Conservation (phyloP, 2,329 filamentous ascomycete species). For the Waltergamsia citrina region DNA sequence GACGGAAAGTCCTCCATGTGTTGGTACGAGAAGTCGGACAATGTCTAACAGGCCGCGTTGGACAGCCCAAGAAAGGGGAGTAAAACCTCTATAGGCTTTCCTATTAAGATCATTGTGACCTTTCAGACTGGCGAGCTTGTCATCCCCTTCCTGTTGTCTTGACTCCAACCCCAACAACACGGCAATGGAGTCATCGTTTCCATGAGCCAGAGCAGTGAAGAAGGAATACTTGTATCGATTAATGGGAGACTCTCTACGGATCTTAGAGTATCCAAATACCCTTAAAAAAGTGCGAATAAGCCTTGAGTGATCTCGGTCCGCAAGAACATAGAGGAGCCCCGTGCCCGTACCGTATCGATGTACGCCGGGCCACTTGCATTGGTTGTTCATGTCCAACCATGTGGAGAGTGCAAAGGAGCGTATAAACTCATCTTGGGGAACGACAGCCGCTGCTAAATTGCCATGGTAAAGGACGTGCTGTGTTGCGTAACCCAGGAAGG, state of each 20-base stretch:
- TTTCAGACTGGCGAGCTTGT: constrained; percentile 4
- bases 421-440: constrained; percentile 21
- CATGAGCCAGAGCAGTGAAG: constrained; percentile 22
- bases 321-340: constrained; percentile 24
- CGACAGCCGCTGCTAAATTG: constrained; percentile 17
- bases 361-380: constrained; percentile 14
- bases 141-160: constrained; percentile 1
- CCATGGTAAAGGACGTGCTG: constrained; percentile 29
- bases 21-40: too few relatives aligned
- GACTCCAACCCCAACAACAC: constrained; percentile 10
- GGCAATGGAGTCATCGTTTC: constrained; percentile 14
- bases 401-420: constrained; percentile 11
- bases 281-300: constrained; percentile 17
- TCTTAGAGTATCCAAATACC: too few relatives aligned
- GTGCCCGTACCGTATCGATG: constrained; percentile 13
- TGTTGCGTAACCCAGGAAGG: constrained; percentile 37
- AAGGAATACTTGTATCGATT: constrained; percentile 22
- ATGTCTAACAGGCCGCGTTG: too few relatives aligned
- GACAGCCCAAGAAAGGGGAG: too few relatives aligned
- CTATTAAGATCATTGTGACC: not conserved
- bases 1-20: too few relatives aligned
- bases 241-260: constrained; percentile 11
- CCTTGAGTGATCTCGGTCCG: constrained; percentile 12
- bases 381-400: constrained; percentile 20
- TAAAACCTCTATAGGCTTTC: too few relatives aligned